Base-by-base conservation (phyloP, 805 yeast genomes). In the Lachancea thermotolerans region DNA sequence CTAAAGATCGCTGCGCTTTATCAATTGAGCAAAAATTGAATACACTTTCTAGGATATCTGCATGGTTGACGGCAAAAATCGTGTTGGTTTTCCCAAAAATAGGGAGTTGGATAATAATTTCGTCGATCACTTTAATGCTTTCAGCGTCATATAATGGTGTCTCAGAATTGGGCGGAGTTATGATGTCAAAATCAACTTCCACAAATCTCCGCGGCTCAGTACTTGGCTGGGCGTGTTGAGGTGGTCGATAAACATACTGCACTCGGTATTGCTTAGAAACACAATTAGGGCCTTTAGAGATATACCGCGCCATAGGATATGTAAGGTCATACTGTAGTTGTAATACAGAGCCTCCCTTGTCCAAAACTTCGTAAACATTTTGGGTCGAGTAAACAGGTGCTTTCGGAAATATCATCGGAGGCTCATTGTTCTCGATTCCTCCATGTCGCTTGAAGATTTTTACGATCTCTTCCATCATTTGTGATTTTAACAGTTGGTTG, bases 281-380 rank as follows among this genome's bases (percentile, higher is more conserved):
- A 44, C 62, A 59, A 38, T 55, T 55, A 15, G 72, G 73, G n/a
- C 71, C 69, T 45, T 83, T 78, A 2, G 96, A 89, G 29, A 93
- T 63, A 41, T 79, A 72, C 52, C 98, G 71, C 0, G 99, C 99
- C 70, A 85, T 77, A 0, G 99, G 98, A 30, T 90, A 68, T 0
- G 95, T 85, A 49, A 90, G 70, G 60, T 93, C 99, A 58, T 85
- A 89, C 2, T 96, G 95, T 30, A 93, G 66, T 53, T 90, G 95
- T 30, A 93, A 67, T 3, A 93, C 91, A 0, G 89, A 79, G 0
- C 99, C 99, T 28, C 87, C 81, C 42, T 78, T 73, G 57, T 91
- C 98, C 43, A 93, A 66, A 1, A 93, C 75, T 55, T 90, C 93
- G 53, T 84, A 88, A 0, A 86, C 82, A 40, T 76, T 74, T 42